These are phyloP conservation scores for Shiraia sp. DNA, from an alignment of 2,329 filamentous ascomycete species.

Conservation along the genomic window DNA sequence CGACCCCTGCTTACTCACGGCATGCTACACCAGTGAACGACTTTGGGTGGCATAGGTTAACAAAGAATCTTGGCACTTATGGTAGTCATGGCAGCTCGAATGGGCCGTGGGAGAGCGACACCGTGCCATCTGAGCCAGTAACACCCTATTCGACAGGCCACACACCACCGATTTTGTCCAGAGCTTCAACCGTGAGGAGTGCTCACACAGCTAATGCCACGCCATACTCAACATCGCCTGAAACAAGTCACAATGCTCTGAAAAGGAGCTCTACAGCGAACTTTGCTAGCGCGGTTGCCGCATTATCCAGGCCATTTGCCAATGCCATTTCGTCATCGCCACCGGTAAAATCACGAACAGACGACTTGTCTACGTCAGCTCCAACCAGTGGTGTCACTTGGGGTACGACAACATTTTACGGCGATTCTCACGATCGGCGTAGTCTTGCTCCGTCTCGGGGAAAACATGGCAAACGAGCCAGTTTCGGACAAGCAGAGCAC, in stretches of 20 bases:
- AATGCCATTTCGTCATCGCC: slow-evolving; percentile 46
- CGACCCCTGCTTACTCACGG: slow-evolving; percentile 36
- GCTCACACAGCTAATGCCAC: slow-evolving; percentile 43
- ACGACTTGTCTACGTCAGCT: slow-evolving; percentile 49
- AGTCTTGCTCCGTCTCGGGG: slow-evolving; percentile 31
- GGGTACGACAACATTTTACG: slow-evolving; percentile 50
- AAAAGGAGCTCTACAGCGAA: slow-evolving; percentile 43
- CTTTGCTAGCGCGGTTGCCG: slow-evolving; percentile 46
- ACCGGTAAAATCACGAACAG: slow-evolving; percentile 36
- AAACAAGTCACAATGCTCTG: slow-evolving; percentile 37
- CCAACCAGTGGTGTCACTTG: slow-evolving; percentile 51
- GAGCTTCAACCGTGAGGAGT: slow-evolving; percentile 43
- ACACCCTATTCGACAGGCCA: slow-evolving; percentile 58
- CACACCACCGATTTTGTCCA: slow-evolving; percentile 55
- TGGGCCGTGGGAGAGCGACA: slow-evolving; percentile 53
- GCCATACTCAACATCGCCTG: slow-evolving; percentile 48
- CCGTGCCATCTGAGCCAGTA: slow-evolving; percentile 48
- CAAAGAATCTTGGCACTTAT: slow-evolving; percentile 44
- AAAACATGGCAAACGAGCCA: slow-evolving; percentile 45
- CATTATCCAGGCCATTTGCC: slow-evolving; percentile 46
- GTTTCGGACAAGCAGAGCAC: slow-evolving; percentile 40
- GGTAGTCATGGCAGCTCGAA: slow-evolving; percentile 56
- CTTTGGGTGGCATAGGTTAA: slow-evolving; percentile 35
- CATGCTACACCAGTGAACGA: slow-evolving; percentile 35
- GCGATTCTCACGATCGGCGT: slow-evolving; percentile 34